Conservation (phyloP, 2,329 filamentous ascomycete species). For the Colletotrichum gloeosporioides region DNA sequence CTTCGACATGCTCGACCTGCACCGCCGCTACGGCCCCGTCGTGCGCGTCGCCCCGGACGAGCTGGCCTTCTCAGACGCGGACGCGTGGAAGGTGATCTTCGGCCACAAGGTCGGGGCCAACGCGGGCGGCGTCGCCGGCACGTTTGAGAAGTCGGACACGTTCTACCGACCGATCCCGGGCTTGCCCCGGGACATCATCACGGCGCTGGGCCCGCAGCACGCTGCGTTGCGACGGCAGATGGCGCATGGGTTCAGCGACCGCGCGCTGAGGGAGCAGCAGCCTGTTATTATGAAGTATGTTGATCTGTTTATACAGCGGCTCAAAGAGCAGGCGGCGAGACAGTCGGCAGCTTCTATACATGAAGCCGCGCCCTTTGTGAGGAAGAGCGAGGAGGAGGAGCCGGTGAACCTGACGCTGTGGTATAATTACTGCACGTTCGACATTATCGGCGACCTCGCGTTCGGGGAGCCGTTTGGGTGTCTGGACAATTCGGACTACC, state of each 20-base stretch:
- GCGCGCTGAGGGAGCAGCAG: conserved; percentile 28
- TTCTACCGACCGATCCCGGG: conserved; percentile 5
- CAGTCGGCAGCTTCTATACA: neutral
- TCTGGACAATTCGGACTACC: conserved; percentile 22
- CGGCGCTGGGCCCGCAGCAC: neutral
- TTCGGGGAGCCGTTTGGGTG: conserved; percentile 34
- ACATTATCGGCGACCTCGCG: conserved; percentile 33
- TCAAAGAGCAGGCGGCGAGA: conserved; percentile 32
- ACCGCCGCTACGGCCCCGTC: conserved; percentile 46
- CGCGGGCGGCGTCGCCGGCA: neutral
- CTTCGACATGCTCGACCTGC: conserved; percentile 22
- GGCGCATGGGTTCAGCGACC: conserved; percentile 28
- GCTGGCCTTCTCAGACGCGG: conserved; percentile 44
- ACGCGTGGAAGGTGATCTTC: conserved; percentile 47
- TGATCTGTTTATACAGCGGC: conserved; percentile 39
- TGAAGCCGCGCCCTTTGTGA: neutral
- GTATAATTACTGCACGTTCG: conserved; percentile 34
- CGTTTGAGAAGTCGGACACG: conserved; percentile 6
- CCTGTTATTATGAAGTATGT: conserved; percentile 40
- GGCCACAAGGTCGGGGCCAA: conserved; percentile 23
- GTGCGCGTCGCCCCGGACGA: conserved; percentile 53
- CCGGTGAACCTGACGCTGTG: conserved; percentile 26
- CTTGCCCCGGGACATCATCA: conserved; percentile 23
- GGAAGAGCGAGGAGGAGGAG: neutral
- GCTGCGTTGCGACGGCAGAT: conserved; percentile 17